Evolutionary conservation across 192 early-diverging fungal genomes (phyloP), one percentile per base, ranked within the genome.

Genomic region (Martensiomyces pterosporus): DNA sequence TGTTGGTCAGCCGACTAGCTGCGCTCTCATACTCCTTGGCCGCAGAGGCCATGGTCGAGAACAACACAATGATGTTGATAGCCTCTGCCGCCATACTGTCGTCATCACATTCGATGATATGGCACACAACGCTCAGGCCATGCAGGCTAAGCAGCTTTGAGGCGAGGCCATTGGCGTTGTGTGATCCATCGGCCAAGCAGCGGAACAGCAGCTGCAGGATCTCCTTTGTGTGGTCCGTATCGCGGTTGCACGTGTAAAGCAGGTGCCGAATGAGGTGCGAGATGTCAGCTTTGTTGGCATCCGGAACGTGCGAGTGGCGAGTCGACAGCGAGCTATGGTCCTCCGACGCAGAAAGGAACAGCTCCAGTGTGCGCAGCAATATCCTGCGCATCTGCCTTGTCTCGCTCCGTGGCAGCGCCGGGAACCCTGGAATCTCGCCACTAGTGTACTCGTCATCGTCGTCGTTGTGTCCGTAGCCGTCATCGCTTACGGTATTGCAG

Each of bases 21-120:
- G 66, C 24, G 42, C 59, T 69, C 21, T 56, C 54, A 6, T 58
- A 44, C 32, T 58, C 55, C 9, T 47, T 48, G 24, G 49, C 40
- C 10, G 23, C 29, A 15, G 49, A 5, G 6, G 29, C 47, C 59
- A 57, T 57, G 12, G 58, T 53, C 18, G 56, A 40, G 45, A 69
- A 21, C 27, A 69, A 35, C 29, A 54, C 66, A n/a, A 69, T 49
- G 47, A 62, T 69, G 50, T 69, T 62, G 32, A 69, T 52, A 16
- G 59, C 66, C 10, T 57, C 57, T 1, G 66, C 66, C 2, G 66
- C 66, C 33, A 60, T 54, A 0, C 23, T 44, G 42, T 57, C 60
- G 36, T 69, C 66, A 16, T 69, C 66, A 22, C 66, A 69, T 17
- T 69, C 66, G 9, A 69, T 50, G 18, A 69, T 53, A 33, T 69